phyloP scores from a whole-genome alignment of 139 green algal genomes.

The Nannochloris sp. region DNA sequence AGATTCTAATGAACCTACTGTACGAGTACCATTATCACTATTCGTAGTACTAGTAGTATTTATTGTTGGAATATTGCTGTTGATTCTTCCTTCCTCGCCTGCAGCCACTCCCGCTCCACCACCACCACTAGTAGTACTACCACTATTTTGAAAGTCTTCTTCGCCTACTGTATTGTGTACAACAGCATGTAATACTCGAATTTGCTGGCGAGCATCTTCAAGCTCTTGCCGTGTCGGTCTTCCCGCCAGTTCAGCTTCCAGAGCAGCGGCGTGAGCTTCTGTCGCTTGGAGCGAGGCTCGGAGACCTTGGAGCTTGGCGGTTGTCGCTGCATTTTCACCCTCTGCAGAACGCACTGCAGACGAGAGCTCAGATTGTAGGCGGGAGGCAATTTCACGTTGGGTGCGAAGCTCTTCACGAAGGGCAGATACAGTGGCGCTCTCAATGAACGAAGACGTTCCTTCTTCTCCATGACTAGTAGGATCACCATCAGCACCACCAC shows the following conservation, averaged over 20 bases:
- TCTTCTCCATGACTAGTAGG: background rate
- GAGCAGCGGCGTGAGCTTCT: constrained; percentile 40
- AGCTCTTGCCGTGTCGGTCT: constrained; percentile 47
- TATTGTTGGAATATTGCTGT: too few relatives aligned
- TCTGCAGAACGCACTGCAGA: background rate
- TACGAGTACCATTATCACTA: background rate
- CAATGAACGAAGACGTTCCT: background rate
- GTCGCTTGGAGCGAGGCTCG: constrained; percentile 39
- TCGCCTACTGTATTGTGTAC: constrained; percentile 21
- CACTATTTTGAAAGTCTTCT: constrained; percentile 20
- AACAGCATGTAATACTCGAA: constrained; percentile 60
- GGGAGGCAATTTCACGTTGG: constrained; percentile 45
- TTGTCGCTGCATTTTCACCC: background rate
- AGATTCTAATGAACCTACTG: constrained; percentile 48
- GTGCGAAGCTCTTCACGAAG: constrained; percentile 50
- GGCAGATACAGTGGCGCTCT: constrained; percentile 38
- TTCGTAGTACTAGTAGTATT: background rate
- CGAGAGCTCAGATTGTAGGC: constrained; percentile 42
- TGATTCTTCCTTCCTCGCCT: too few relatives aligned
- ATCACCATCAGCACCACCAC: background rate
- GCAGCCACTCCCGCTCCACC: background rate
- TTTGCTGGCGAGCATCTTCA: constrained; percentile 57
- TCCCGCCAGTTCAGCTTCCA: constrained; percentile 36
- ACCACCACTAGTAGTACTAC: background rate
- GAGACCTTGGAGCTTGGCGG: constrained; percentile 27